Percentiles rank a stretch among this genome's conserved stretches.
These are phyloP conservation scores for Brassica juncea DNA, from an alignment of 345 rosid genomes.

Conservation along the genomic window DNA sequence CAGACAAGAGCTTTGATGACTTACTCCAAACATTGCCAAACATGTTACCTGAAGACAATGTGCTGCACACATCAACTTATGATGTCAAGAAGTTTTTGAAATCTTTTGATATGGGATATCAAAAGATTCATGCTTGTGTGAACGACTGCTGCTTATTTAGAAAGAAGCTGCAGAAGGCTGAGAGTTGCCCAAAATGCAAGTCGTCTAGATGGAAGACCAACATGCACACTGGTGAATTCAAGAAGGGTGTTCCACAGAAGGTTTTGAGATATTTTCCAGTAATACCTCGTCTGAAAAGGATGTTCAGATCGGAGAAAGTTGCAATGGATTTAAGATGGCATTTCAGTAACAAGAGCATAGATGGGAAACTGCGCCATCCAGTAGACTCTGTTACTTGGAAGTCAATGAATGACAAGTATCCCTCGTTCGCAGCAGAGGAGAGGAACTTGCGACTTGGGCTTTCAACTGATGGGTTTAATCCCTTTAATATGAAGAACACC, in stretches of 20 bases:
- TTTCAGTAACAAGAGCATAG: neutral
- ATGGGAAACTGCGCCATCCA: neutral
- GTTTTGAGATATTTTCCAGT: neutral
- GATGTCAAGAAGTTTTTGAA: neutral
- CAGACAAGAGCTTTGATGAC: neutral
- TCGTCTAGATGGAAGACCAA: neutral
- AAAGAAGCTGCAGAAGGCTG: neutral
- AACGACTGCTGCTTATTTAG: neutral
- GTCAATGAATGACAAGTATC: neutral
- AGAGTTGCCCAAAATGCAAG: neutral
- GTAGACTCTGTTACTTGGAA: neutral
- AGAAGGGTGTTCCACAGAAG: neutral
- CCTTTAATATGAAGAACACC: neutral
- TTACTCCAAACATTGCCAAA: neutral
- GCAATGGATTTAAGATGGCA: neutral
- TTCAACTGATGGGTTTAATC: neutral
- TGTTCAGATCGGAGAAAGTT: neutral
- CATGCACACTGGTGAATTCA: neutral
- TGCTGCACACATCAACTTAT: neutral
- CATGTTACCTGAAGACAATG: neutral
- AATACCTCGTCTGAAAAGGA: neutral
- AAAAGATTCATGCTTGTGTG: neutral
- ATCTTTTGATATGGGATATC: neutral
- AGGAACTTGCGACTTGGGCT: neutral
- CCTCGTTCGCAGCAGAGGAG: neutral